Evolutionary conservation across 805 yeast species (phyloP).

Genomic region (Saturnispora quitensis): DNA sequence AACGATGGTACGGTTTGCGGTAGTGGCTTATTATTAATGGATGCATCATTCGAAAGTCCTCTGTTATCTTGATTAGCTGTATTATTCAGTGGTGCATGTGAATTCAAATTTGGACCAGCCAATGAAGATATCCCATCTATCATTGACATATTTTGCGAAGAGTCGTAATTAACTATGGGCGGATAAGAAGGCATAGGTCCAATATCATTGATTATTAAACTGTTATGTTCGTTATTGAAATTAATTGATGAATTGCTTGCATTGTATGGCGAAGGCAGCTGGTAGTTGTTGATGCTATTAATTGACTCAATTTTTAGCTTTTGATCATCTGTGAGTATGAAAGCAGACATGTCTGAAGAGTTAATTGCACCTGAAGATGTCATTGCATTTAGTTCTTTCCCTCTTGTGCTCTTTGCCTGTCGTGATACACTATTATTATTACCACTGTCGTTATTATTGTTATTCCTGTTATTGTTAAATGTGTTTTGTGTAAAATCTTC

Average conservation of each 20-base stretch:
- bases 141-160: not conserved
- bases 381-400: not conserved
- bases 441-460: not conserved
- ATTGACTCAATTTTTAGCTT: not conserved
- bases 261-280: not conserved
- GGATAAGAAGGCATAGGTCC: constrained; percentile 8
- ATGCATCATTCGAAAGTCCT: not conserved
- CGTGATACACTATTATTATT: not conserved
- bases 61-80: not conserved
- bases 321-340: constrained; percentile 2
- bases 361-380: not conserved
- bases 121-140: not conserved
- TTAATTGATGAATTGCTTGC: not conserved
- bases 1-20: constrained; percentile 1
- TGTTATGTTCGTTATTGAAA: not conserved
- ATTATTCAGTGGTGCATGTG: not conserved
- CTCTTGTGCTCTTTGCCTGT: not conserved
- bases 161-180: constrained; percentile 4
- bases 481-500: not conserved
- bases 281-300: not conserved
- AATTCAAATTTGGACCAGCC: not conserved
- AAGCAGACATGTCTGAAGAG: constrained; percentile 1
- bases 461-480: not conserved
- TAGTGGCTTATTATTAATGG: not conserved
- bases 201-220: not conserved